These are phyloP conservation scores for Trypanosoma conorhini DNA, from an alignment of 208 protist genomes.

Conservation along the genomic window DNA sequence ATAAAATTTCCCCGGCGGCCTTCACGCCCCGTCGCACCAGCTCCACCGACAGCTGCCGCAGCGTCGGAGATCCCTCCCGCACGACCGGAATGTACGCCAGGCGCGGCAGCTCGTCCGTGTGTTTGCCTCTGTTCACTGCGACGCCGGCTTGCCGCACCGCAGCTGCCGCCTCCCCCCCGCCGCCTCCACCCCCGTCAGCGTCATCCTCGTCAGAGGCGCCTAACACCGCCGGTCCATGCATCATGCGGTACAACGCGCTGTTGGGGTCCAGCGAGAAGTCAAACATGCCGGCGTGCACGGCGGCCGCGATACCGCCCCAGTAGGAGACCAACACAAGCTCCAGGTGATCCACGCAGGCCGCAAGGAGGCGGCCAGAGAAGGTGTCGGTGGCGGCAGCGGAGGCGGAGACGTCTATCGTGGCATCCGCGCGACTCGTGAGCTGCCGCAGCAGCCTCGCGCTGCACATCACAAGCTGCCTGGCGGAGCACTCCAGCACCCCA, in stretches of 20 bases:
- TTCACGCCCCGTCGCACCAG: conserved; percentile 62
- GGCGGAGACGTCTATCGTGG: conserved; percentile 53
- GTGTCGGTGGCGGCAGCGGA: conserved; percentile 37
- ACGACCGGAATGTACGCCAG: conserved; percentile 26
- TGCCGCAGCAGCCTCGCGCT: conserved; percentile 56
- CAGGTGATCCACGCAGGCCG: conserved; percentile 57
- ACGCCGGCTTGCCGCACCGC: background rate
- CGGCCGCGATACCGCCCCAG: conserved; percentile 71
- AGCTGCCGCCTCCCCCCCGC: background rate
- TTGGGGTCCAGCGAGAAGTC: conserved; percentile 20
- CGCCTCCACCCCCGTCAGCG: background rate
- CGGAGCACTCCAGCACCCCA: conserved; percentile 66
- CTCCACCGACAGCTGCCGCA: conserved; percentile 73
- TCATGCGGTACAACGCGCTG: conserved; percentile 23
- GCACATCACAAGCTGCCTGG: conserved; percentile 65
- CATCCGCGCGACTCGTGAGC: conserved; percentile 53
- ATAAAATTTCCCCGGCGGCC: conserved; percentile 45
- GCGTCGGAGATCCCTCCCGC: conserved; percentile 23
- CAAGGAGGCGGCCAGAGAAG: conserved; percentile 59
- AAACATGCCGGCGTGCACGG: conserved; percentile 22
- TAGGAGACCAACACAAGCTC: conserved; percentile 79
- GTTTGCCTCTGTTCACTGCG: background rate
- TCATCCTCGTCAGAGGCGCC: background rate
- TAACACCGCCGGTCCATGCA: conserved; percentile 23
- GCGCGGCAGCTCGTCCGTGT: conserved; percentile 17